Percentiles rank a stretch among this genome's conserved stretches.
phyloP scores from a whole-genome alignment of 805 yeast species.

The Candida railenensis region DNA sequence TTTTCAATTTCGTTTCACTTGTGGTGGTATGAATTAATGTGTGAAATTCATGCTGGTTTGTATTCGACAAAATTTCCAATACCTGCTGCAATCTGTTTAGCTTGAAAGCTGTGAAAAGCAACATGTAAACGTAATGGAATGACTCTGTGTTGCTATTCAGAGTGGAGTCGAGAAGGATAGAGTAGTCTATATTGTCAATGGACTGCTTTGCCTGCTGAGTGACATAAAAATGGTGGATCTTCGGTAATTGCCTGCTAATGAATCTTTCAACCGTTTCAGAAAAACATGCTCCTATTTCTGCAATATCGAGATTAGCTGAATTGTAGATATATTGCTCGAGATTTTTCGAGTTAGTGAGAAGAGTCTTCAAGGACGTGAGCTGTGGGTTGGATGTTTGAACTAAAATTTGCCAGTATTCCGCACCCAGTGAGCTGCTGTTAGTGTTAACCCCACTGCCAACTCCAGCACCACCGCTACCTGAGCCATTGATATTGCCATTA shows the following conservation, averaged over 20 bases:
- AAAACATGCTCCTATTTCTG: constrained; percentile 44
- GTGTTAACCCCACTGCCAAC: background rate
- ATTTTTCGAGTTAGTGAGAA: constrained; percentile 33
- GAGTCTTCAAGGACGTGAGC: constrained; percentile 32
- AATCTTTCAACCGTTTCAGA: constrained; percentile 31
- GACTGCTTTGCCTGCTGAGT: background rate
- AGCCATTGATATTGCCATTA: constrained; percentile 12
- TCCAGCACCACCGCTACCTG: constrained; percentile 1
- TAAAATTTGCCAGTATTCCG: constrained; percentile 21
- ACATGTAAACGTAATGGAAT: constrained; percentile 51
- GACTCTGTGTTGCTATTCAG: constrained; percentile 37
- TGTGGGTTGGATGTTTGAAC: constrained; percentile 31
- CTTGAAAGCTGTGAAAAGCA: constrained; percentile 57
- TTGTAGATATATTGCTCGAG: constrained; percentile 56
- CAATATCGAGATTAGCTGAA: constrained; percentile 57
- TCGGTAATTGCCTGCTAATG: constrained; percentile 26
- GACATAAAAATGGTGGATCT: constrained; percentile 20
- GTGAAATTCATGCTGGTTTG: constrained; percentile 62
- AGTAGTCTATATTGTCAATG: constrained; percentile 20
- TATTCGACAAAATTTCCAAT: constrained; percentile 50
- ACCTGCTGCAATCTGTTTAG: constrained; percentile 62
- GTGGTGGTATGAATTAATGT: constrained; percentile 59
- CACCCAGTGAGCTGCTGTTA: background rate
- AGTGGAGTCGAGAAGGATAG: constrained; percentile 29
- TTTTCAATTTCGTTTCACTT: constrained; percentile 61